Conservation (phyloP, 176 grass and related monocot species). For the sorghum (Sorghum bicolor) region Sorghum_bicolor_NCBIv3 NC_012873.2:66266501-66267000, state of each 20-base stretch:
- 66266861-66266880: constrained; percentile 32
- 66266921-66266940: constrained; percentile 24
- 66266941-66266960: constrained; percentile 15
- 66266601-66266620: constrained; percentile 18
- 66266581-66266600: constrained; percentile 40
- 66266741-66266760: constrained; percentile 42
- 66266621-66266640: background rate
- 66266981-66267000: constrained; percentile 39
- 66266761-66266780: constrained; percentile 18
- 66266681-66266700: constrained; percentile 24
- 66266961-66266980: constrained; percentile 46
- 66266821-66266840: constrained; percentile 41
- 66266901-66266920: constrained; percentile 46
- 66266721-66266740: constrained; percentile 22
- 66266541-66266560: constrained; percentile 44
- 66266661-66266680: constrained; percentile 29
- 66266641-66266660: constrained; percentile 34
- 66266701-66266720: constrained; percentile 21
- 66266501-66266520: constrained; percentile 36
- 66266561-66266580: constrained; percentile 5
- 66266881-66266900: constrained; percentile 31
- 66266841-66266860: constrained; percentile 30
- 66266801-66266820: constrained; percentile 29
- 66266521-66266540: constrained; percentile 61
- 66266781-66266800: constrained; percentile 25